Percentiles rank a stretch among this genome's conserved stretches.
phyloP scores from a whole-genome alignment of 306 rosid species.

The Fragaria nilgerrensis region DNA sequence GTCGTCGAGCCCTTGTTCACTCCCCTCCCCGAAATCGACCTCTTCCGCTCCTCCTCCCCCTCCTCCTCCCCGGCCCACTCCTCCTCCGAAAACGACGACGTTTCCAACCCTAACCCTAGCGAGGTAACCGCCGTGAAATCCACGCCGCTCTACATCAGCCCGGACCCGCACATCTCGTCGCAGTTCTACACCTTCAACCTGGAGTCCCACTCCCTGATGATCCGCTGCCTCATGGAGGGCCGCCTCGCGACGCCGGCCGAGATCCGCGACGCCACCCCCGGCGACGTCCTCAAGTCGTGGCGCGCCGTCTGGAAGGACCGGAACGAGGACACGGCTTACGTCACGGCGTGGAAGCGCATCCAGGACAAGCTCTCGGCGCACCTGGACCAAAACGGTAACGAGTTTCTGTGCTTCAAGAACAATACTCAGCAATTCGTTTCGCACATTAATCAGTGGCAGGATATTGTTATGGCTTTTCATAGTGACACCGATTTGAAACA shows the following conservation, averaged over 20 bases:
- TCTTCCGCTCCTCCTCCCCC: conserved; percentile 60
- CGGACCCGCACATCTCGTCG: conserved; percentile 82
- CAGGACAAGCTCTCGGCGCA: conserved; percentile 83
- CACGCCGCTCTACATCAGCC: conserved; percentile 51
- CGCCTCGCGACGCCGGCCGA: conserved; percentile 78
- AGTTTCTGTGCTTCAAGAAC: conserved; percentile 89
- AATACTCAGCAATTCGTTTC: conserved; percentile 89
- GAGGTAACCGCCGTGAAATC: background rate
- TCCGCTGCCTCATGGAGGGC: conserved; percentile 69
- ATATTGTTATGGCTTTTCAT: conserved; percentile 76
- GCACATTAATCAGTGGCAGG: conserved; percentile 86
- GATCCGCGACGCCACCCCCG: conserved; percentile 85
- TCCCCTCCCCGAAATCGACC: conserved; percentile 73
- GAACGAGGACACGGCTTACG: conserved; percentile 91
- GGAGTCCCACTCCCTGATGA: conserved; percentile 82
- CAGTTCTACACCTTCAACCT: conserved; percentile 97
- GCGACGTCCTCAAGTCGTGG: conserved; percentile 84
- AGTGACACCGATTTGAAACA: conserved; percentile 79
- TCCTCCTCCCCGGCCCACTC: conserved; percentile 40
- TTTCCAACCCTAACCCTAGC: conserved; percentile 20
- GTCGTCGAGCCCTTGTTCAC: conserved; percentile 20
- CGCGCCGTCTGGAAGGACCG: conserved; percentile 99
- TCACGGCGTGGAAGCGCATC: conserved; percentile 96
- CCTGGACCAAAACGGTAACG: conserved; percentile 56
- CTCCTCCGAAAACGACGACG: conserved; percentile 38